Conservation (phyloP, 139 green algal genomes). For the Chlamydomonas sp. region DNA sequence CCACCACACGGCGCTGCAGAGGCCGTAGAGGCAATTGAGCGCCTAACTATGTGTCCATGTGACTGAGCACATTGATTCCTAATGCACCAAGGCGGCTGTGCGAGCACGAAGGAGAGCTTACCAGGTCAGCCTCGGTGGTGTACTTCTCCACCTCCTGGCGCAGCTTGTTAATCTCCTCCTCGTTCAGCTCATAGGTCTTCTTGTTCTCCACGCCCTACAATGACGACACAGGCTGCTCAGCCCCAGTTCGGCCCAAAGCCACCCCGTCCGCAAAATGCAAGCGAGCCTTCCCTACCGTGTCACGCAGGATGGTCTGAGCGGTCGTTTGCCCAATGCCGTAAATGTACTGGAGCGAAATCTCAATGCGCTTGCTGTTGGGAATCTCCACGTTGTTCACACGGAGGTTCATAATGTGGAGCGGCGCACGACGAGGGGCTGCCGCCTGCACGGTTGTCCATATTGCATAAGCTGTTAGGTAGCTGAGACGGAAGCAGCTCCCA, state of each 20-base stretch:
- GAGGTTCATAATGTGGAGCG: constrained; percentile 81
- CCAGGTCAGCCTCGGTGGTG: constrained; percentile 91
- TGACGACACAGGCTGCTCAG: not conserved
- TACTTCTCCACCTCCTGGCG: constrained; percentile 93
- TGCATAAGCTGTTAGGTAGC: not conserved
- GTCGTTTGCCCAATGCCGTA: constrained; percentile 95
- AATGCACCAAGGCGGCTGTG: no score
- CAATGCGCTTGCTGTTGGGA: constrained; percentile 96
- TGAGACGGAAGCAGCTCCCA: not conserved
- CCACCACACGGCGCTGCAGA: constrained; percentile 80
- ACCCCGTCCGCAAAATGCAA: not conserved
- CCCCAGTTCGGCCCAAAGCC: not conserved
- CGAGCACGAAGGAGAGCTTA: constrained; percentile 31
- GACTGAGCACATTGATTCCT: no score
- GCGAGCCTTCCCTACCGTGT: constrained; percentile 62
- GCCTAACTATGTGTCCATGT: not conserved
- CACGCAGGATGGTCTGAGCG: constrained; percentile 88
- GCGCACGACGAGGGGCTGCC: constrained; percentile 54
- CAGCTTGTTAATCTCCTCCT: constrained; percentile 97
- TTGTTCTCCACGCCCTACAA: constrained; percentile 95
- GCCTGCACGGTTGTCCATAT: constrained; percentile 28
- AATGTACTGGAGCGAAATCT: constrained; percentile 97
- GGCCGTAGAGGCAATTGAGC: not conserved
- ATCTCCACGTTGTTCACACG: constrained; percentile 98
- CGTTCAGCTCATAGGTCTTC: constrained; percentile 90